These are phyloP conservation scores for Penicillium verhagenii DNA, from an alignment of 495 filamentous ascomycete genomes.

Conservation along the genomic window DNA sequence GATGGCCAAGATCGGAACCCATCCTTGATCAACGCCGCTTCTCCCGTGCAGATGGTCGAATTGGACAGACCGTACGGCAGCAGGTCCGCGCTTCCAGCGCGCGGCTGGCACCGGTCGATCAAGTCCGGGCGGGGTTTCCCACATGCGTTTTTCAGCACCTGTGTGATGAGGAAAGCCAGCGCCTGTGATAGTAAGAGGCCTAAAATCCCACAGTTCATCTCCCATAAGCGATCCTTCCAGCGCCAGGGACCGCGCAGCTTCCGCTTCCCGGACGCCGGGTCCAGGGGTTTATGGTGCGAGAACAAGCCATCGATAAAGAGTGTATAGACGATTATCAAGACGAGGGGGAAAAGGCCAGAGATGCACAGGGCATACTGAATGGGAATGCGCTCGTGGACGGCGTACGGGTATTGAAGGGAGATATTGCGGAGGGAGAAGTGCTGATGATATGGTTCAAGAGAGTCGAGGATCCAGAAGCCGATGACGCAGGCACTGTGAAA, in stretches of 20 bases:
- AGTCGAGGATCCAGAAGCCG: conserved; percentile 54
- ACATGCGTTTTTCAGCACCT: conserved; percentile 80
- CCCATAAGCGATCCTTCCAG: conserved; percentile 68
- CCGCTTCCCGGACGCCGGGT: conserved; percentile 38
- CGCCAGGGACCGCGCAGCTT: conserved; percentile 67
- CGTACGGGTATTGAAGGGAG: conserved; percentile 70
- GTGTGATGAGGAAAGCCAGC: conserved; percentile 72
- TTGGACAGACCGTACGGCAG: conserved; percentile 56
- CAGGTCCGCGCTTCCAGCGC: conserved; percentile 33
- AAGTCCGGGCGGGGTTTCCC: conserved; percentile 85
- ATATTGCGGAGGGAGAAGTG: conserved; percentile 59
- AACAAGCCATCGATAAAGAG: conserved; percentile 70
- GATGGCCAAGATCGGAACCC: conserved; percentile 85
- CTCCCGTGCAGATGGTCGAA: conserved; percentile 65
- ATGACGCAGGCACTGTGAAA: conserved; percentile 42
- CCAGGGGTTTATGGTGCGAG: conserved; percentile 57
- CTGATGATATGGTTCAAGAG: conserved; percentile 57
- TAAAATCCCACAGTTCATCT: conserved; percentile 77
- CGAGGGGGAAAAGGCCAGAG: conserved; percentile 56
- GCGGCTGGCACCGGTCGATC: conserved; percentile 65
- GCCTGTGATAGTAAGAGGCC: conserved; percentile 68
- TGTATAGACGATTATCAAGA: conserved; percentile 68
- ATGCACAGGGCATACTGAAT: conserved; percentile 56
- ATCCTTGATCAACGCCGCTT: conserved; percentile 68
- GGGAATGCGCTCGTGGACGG: conserved; percentile 69